Percentiles rank a stretch among this genome's conserved stretches.
Evolutionary conservation across 257 asterid species (phyloP).

Genomic region (Solanum dulcamara): DNA sequence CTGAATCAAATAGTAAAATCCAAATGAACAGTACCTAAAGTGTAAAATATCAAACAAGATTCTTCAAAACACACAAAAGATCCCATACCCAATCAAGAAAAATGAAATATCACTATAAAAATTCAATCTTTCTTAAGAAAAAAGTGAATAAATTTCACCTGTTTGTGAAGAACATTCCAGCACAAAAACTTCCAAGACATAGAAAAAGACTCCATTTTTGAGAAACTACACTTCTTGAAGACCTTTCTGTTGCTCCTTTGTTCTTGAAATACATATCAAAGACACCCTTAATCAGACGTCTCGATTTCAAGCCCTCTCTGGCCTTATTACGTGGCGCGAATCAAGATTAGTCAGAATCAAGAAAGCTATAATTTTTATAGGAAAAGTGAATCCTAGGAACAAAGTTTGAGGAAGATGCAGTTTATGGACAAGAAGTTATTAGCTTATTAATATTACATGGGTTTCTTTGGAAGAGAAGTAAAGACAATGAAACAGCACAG

Average conservation of each 20-base stretch:
- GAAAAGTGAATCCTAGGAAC: conserved; percentile 3
- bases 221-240: conserved; percentile 44
- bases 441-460: background rate
- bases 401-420: conserved; percentile 8
- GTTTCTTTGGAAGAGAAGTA: conserved; percentile 51
- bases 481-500: conserved; percentile 41
- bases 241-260: conserved; percentile 52
- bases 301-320: background rate
- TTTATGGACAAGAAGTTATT: conserved; percentile 2
- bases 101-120: background rate
- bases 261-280: conserved; percentile 34
- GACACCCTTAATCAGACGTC: background rate
- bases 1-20: background rate
- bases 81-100: background rate
- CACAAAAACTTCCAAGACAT: conserved; percentile 59
- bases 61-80: background rate
- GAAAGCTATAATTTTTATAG: background rate
- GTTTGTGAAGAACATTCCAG: conserved; percentile 70
- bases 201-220: conserved; percentile 66
- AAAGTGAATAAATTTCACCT: conserved; percentile 32
- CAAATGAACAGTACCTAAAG: background rate
- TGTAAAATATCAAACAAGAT: background rate
- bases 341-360: background rate
- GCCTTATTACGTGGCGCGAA: background rate
- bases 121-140: background rate